Evolutionary conservation across 768 basidiomycete genomes (phyloP), one percentile per base, ranked within the genome.

Genomic region (Leccinum olivaceopallidum): DNA sequence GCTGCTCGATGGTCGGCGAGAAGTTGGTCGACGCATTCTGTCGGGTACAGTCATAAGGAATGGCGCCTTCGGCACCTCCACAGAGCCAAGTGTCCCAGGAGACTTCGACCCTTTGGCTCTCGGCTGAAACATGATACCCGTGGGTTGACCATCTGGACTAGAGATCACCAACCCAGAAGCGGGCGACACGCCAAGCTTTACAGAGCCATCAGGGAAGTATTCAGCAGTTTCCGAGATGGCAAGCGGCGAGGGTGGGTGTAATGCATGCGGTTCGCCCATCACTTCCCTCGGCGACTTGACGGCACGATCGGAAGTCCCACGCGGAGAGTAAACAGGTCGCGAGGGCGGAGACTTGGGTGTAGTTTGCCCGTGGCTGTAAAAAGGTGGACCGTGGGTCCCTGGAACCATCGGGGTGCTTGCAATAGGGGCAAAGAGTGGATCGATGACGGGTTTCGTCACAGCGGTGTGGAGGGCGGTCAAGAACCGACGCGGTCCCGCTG

Each of bases 101-200:
- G 65, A 57, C 60, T 65, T 75, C 69, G 72, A 13, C 64, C 79
- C 71, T 76, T 84, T 63, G 63, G 73, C 77, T 32, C 83, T 80
- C 2, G 95, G 96, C 63, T 95, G 90, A 75, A 98, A 99, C 78
- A 95, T 92, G 59, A 99, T 95, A 12, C 95, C 96, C n/a, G 92
- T 83, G 3, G 94, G 92, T 65, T 94, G 87, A 0, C 96, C 96
- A 72, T 96, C 94, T 2, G 94, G 93, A 68, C 89, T 92, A 65
- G 95, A 92, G 39, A 98, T 90, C 55, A 98, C 83, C 7, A 96
- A 81, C 0, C 95, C 95, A 12, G 92, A 91, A 6, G 90, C 88
- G 5, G 90, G 87, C 0, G 91, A 88, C 4, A 83, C 78, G 4
- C 91, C 91, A 6, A 93, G 80, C 62, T 85, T 86, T 28, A 84